Evolutionary conservation across 2,329 filamentous ascomycete genomes (phyloP).

Genomic region (Fusarium oligoseptatum): DNA sequence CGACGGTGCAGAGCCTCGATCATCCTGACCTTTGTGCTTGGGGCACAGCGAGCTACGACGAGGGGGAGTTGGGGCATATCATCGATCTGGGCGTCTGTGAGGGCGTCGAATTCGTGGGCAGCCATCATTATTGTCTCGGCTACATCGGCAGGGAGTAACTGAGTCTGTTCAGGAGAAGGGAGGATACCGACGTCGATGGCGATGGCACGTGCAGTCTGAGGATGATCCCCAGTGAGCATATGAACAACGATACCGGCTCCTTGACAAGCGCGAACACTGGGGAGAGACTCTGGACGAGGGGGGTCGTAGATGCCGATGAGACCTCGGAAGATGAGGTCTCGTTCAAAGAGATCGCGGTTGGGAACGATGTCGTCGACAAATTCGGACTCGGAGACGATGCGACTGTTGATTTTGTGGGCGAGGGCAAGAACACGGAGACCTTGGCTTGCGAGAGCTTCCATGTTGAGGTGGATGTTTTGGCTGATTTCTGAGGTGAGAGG

Average conservation of each 20-base stretch:
- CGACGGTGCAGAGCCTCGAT: constrained; percentile 80
- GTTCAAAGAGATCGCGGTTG: constrained; percentile 56
- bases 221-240: constrained; percentile 76
- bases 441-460: constrained; percentile 72
- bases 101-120: constrained; percentile 72
- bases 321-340: constrained; percentile 72
- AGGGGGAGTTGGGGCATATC: constrained; percentile 71
- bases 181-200: constrained; percentile 73
- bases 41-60: constrained; percentile 77
- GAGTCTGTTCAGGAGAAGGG: constrained; percentile 55
- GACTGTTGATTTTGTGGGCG: constrained; percentile 54
- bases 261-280: constrained; percentile 66
- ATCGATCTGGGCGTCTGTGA: constrained; percentile 74
- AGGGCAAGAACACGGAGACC: constrained; percentile 76
- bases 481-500: constrained; percentile 54
- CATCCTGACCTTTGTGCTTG: constrained; percentile 79
- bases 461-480: constrained; percentile 72
- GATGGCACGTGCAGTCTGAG: constrained; percentile 71
- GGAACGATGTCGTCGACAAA: constrained; percentile 35
- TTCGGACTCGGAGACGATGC: constrained; percentile 47
- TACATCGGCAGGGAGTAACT: constrained; percentile 61
- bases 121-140: constrained; percentile 71
- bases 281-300: constrained; percentile 72
- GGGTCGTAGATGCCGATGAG: constrained; percentile 78
- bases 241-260: constrained; percentile 71